These are phyloP conservation scores for Cadophora malorum DNA, from an alignment of 2,329 filamentous ascomycete species.

Conservation along the genomic window DNA sequence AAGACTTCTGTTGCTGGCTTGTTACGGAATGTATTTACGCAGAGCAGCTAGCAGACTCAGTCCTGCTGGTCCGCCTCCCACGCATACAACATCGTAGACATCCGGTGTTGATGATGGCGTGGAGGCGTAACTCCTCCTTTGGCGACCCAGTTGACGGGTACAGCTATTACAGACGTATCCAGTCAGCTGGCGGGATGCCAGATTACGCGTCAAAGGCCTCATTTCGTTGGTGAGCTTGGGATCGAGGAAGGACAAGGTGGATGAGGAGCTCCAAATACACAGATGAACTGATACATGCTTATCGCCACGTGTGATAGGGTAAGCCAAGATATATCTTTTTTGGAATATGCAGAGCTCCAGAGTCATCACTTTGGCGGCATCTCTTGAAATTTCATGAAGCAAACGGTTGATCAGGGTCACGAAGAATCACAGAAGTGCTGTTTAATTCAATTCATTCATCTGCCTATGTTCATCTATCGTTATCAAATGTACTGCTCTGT, in stretches of 20 bases:
- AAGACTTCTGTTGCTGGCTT: neutral
- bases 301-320: slow-evolving; percentile 14
- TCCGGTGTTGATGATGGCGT: slow-evolving; percentile 33
- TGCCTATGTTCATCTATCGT: slow-evolving; percentile 4
- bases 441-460: slow-evolving; percentile 7
- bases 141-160: slow-evolving; percentile 37
- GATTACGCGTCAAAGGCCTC: slow-evolving; percentile 27
- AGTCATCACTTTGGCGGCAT: neutral
- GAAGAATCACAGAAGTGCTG: neutral
- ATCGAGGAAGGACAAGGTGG: neutral
- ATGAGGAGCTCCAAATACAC: neutral
- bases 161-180: slow-evolving; percentile 40
- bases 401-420: neutral
- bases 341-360: neutral
- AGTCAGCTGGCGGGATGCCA: slow-evolving; percentile 30
- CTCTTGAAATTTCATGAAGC: neutral
- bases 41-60: slow-evolving; percentile 81
- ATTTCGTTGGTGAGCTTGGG: slow-evolving; percentile 24
- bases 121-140: slow-evolving; percentile 38
- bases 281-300: neutral
- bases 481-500: slow-evolving; percentile 8
- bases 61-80: slow-evolving; percentile 59
- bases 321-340: neutral
- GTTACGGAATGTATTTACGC: slow-evolving; percentile 56
- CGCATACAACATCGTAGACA: slow-evolving; percentile 46